A percentile compares a stretch with the other conserved stretches of the same genome.
Conservation (phyloP, 2,329 filamentous ascomycete species). For the Myriosclerotinia curreyana region DNA sequence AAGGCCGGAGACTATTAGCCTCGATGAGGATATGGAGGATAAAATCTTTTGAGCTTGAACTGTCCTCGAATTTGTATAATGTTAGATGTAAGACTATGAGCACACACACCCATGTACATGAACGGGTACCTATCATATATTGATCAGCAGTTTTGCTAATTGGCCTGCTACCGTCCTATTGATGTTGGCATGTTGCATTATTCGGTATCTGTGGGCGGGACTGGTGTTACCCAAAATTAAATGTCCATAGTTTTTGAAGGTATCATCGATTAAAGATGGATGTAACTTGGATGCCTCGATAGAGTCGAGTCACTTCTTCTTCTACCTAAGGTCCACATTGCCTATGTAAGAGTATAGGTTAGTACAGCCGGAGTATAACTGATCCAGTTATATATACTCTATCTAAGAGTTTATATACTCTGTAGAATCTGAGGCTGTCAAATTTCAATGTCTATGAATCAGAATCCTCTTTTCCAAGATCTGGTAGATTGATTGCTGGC, state of each 20-base stretch:
- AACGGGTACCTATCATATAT: neutral
- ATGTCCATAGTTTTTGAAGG: neutral
- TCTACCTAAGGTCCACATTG: neutral
- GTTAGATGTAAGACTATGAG: neutral
- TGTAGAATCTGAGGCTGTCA: no score
- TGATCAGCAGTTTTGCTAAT: neutral
- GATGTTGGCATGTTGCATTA: no score
- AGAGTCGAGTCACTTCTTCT: neutral
- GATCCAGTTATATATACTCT: no score
- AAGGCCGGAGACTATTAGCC: neutral
- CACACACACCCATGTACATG: neutral
- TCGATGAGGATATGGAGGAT: constrained; percentile 23
- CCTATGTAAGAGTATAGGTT: no score
- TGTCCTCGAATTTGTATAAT: constrained; percentile 5
- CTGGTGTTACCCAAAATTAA: constrained; percentile 2
- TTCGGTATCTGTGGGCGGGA: neutral
- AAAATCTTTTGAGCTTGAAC: constrained; percentile 28
- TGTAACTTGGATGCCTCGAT: neutral
- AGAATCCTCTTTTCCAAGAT: neutral
- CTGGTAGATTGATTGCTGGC: constrained; percentile 4
- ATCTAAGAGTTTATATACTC: no score
- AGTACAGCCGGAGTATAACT: no score
- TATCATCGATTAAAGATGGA: neutral
- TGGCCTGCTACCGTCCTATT: neutral
- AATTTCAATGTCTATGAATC: neutral